Conservation (phyloP, 257 asterid species). For the Vinca minor region DNA sequence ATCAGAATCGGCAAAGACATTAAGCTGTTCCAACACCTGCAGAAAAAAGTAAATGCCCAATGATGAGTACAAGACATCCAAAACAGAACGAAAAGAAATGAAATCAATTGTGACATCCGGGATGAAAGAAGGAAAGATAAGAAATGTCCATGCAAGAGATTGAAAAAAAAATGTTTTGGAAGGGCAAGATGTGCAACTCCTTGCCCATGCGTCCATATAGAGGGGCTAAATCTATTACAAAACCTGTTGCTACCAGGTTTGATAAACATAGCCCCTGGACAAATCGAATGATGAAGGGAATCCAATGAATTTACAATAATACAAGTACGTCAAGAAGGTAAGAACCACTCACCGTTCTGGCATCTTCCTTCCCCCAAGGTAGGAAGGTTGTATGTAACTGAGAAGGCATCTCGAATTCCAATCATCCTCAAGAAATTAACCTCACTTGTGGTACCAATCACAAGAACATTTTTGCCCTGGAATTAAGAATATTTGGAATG, state of each 20-base stretch:
- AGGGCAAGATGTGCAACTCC: neutral
- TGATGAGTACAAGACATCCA: neutral
- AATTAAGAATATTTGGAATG: constrained; percentile 4
- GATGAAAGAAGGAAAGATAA: neutral
- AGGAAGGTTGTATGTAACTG: constrained; percentile 79
- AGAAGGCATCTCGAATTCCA: constrained; percentile 73
- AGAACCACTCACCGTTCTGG: constrained; percentile 55
- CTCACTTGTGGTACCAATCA: constrained; percentile 94
- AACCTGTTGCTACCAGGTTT: neutral
- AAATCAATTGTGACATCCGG: neutral
- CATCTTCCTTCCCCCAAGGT: constrained; percentile 73
- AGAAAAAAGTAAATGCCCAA: constrained; percentile 14
- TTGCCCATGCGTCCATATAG: neutral
- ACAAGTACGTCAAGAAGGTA: neutral
- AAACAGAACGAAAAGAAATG: neutral
- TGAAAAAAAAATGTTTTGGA: neutral
- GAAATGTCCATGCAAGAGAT: neutral
- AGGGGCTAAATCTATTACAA: neutral
- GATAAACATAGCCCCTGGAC: neutral
- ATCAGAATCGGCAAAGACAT: constrained; percentile 63
- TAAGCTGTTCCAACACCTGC: constrained; percentile 78
- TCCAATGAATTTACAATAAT: neutral
- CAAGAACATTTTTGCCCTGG: constrained; percentile 85
- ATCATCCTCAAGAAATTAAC: constrained; percentile 64
- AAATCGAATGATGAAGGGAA: neutral